phyloP scores from a whole-genome alignment of 2,329 filamentous ascomycete species.

The Grosmannia clavigera region DNA sequence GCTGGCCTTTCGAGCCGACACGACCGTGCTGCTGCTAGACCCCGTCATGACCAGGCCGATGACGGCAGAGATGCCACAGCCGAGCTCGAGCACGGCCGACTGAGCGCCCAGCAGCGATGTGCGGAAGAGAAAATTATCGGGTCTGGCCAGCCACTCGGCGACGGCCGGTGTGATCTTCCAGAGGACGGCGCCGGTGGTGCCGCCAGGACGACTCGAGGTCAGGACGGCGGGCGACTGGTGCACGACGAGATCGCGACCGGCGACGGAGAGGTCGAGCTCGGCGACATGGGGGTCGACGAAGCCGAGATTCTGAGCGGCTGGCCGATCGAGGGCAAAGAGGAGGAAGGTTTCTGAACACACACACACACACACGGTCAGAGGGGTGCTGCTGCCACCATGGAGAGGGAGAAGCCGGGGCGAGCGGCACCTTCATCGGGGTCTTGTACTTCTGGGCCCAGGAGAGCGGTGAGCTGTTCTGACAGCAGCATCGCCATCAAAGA shows the following conservation, averaged over 20 bases:
- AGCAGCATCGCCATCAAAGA: not conserved
- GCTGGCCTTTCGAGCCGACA: not conserved
- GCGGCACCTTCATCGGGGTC: conserved; percentile 35
- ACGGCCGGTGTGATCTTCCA: conserved; percentile 86
- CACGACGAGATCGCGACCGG: conserved; percentile 58
- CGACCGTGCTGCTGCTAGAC: not conserved
- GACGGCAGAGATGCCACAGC: conserved; percentile 76
- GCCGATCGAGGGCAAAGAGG: conserved; percentile 65
- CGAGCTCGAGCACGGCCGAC: conserved; percentile 65
- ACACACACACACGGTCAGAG: not conserved
- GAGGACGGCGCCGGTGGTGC: conserved; percentile 53
- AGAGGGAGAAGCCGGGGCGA: too few relatives aligned
- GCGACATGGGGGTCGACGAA: conserved; percentile 65
- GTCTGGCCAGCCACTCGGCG: conserved; percentile 62
- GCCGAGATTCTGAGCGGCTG: conserved; percentile 61
- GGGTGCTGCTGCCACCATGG: too few relatives aligned
- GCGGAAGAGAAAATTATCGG: conserved; percentile 49
- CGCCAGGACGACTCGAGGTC: conserved; percentile 56
- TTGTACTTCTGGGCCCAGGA: conserved; percentile 30
- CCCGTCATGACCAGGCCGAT: conserved; percentile 57
- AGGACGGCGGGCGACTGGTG: conserved; percentile 76
- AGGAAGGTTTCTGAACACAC: conserved; percentile 62
- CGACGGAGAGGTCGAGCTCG: conserved; percentile 51
- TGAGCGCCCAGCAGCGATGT: conserved; percentile 28
- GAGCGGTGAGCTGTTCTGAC: conserved; percentile 1